These are phyloP conservation scores for Trichoderma sp. DNA, from an alignment of 2,329 filamentous ascomycete genomes.

Conservation along the genomic window DNA sequence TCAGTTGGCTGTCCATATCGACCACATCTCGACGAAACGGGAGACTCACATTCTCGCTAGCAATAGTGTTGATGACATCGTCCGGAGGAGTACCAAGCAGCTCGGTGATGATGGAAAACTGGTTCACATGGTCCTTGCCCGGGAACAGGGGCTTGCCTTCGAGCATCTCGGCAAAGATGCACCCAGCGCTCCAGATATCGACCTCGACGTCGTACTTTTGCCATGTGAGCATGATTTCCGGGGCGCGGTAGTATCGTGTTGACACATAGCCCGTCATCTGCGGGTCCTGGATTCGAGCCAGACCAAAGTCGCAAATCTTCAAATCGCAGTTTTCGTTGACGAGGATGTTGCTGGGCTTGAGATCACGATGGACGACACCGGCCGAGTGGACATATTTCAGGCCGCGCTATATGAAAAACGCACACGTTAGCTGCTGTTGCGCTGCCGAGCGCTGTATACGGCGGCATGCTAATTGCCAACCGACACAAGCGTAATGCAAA, in stretches of 20 bases:
- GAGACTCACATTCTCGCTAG: slow-evolving; percentile 83
- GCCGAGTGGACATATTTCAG: slow-evolving; percentile 99
- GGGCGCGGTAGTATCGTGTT: slow-evolving; percentile 96
- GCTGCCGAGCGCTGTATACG: neutral
- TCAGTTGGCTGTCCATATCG: neutral
- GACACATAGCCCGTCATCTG: slow-evolving; percentile 99
- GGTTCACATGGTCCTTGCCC: slow-evolving; percentile 98
- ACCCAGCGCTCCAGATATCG: slow-evolving; percentile 98
- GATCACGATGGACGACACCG: slow-evolving; percentile 92
- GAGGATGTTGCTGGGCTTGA: slow-evolving; percentile 98
- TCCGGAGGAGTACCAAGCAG: slow-evolving; percentile 93
- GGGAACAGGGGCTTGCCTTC: slow-evolving; percentile 98
- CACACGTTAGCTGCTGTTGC: slow-evolving; percentile 10
- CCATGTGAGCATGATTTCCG: slow-evolving; percentile 99
- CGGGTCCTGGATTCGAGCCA: slow-evolving; percentile 95
- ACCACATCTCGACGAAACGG: neutral
- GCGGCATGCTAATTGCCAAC: neutral
- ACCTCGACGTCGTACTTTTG: slow-evolving; percentile 99
- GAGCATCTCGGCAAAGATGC: slow-evolving; percentile 99
- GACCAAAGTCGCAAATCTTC: slow-evolving; percentile 98
- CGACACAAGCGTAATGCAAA: neutral
- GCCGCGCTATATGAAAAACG: slow-evolving; percentile 63
- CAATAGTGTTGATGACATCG: slow-evolving; percentile 98
- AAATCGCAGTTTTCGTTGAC: slow-evolving; percentile 99
- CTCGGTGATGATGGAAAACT: slow-evolving; percentile 99